Percentiles rank a stretch among this genome's conserved stretches.
phyloP scores from a whole-genome alignment of 345 rosid species.

The Salix suchowensis region DNA sequence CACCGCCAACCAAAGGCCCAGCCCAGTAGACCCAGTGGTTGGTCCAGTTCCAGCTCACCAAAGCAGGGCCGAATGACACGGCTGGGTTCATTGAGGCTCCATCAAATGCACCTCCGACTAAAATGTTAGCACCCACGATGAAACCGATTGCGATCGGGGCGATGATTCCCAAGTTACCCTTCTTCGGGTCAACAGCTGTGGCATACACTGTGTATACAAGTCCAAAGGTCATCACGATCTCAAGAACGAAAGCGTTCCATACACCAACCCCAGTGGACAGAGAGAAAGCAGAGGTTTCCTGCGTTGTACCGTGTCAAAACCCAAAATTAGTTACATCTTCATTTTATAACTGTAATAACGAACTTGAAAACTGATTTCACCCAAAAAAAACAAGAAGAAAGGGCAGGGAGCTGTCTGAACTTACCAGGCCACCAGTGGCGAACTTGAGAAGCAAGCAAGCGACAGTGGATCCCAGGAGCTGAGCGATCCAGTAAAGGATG shows the following conservation, averaged over 20 bases:
- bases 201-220: slow-evolving; percentile 89
- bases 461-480: slow-evolving; percentile 76
- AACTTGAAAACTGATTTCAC: not conserved
- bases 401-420: not conserved
- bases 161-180: slow-evolving; percentile 57
- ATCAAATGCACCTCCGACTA: slow-evolving; percentile 84
- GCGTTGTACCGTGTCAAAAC: slow-evolving; percentile 4
- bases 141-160: slow-evolving; percentile 91
- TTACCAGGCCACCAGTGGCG: slow-evolving; percentile 68
- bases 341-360: not conserved
- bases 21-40: slow-evolving; percentile 97
- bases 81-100: slow-evolving; percentile 99
- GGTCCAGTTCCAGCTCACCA: slow-evolving; percentile 85
- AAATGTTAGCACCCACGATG: slow-evolving; percentile 84
- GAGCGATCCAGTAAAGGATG: slow-evolving; percentile 81
- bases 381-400: too few relatives aligned
- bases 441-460: slow-evolving; percentile 81
- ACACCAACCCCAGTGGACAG: slow-evolving; percentile 69
- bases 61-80: slow-evolving; percentile 86
- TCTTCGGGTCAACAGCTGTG: slow-evolving; percentile 84
- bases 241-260: slow-evolving; percentile 75
- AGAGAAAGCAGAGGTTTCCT: slow-evolving; percentile 61
- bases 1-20: slow-evolving; percentile 85
- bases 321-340: not conserved
- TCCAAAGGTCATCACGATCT: slow-evolving; percentile 94